Evolutionary conservation across 495 filamentous ascomycete genomes (phyloP).

Genomic region (Choiromyces venosus): DNA sequence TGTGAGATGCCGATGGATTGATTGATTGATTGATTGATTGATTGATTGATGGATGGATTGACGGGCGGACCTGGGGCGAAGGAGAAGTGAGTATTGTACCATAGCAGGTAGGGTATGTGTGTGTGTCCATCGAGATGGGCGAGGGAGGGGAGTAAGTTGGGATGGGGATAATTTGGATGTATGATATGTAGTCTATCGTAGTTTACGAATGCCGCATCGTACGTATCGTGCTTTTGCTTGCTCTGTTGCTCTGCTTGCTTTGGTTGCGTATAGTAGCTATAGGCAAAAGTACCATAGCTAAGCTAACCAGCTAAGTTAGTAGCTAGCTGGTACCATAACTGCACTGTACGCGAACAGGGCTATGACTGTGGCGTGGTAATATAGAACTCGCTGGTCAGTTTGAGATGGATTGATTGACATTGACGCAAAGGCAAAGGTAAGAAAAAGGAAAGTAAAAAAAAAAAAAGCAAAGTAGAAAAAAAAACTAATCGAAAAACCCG

Average conservation of each 20-base stretch:
- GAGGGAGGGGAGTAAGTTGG: too few relatives aligned
- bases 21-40: not conserved
- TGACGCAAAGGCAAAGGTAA: not conserved
- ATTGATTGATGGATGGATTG: not conserved
- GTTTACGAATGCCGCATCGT: not conserved
- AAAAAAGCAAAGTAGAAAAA: not conserved
- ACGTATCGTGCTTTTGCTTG: not conserved
- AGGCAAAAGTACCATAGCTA: not conserved
- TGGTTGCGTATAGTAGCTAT: not conserved
- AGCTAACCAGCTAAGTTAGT: not conserved
- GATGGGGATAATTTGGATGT: not conserved
- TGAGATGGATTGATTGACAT: not conserved
- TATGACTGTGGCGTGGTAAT: not conserved
- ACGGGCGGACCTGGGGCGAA: not conserved
- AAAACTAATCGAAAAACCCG: not conserved
- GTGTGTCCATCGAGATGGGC: not conserved
- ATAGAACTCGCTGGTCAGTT: not conserved
- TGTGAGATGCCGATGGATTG: not conserved
- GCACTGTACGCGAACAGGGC: not conserved
- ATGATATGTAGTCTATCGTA: not conserved
- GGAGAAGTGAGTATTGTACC: too few relatives aligned
- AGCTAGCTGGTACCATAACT: not conserved
- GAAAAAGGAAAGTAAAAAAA: not conserved
- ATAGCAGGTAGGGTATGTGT: not conserved
- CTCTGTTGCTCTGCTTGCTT: too few relatives aligned